These are phyloP conservation scores for Calcarisporium arbuscula DNA, from an alignment of 2,329 filamentous ascomycete genomes.

Conservation along the genomic window DNA sequence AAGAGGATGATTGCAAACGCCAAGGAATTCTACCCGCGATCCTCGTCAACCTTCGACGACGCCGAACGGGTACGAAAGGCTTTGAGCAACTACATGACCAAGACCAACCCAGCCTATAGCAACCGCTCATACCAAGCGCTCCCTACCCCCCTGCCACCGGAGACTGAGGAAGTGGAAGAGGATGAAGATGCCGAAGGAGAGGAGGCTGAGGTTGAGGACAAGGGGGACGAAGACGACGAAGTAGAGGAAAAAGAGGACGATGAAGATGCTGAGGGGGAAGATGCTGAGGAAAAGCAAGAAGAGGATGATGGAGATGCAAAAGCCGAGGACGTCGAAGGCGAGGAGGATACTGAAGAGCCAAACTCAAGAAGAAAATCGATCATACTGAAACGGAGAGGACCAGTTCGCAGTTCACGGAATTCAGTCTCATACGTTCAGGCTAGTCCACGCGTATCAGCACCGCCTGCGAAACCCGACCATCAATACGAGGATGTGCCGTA, in stretches of 20 bases:
- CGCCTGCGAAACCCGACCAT: constrained; percentile 40
- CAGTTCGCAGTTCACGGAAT: constrained; percentile 27
- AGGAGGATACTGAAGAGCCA: constrained; percentile 21
- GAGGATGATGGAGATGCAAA: constrained; percentile 19
- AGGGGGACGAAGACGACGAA: constrained; percentile 26
- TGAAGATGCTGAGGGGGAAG: constrained; percentile 23
- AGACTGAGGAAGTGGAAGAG: constrained; percentile 22
- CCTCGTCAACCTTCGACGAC: constrained; percentile 69
- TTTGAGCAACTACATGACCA: constrained; percentile 81
- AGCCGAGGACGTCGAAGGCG: constrained; percentile 17
- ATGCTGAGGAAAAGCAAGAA: constrained; percentile 17
- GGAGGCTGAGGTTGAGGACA: constrained; percentile 21
- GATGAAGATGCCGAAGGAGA: constrained; percentile 22
- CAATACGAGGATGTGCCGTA: constrained; percentile 55
- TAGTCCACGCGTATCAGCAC: constrained; percentile 27
- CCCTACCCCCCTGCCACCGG: constrained; percentile 61
- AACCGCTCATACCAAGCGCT: constrained; percentile 60
- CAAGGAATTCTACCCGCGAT: constrained; percentile 74
- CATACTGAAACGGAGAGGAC: constrained; percentile 30
- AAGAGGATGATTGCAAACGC: constrained; percentile 85
- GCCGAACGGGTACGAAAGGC: constrained; percentile 83
- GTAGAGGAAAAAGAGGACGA: constrained; percentile 23
- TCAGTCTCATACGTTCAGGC: constrained; percentile 23
- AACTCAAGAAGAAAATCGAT: constrained; percentile 30
- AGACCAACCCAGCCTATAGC: constrained; percentile 77